Percentiles rank a stretch among this genome's conserved stretches.
Evolutionary conservation across 805 yeast genomes (phyloP).

Genomic region (Ogataea kodamae): DNA sequence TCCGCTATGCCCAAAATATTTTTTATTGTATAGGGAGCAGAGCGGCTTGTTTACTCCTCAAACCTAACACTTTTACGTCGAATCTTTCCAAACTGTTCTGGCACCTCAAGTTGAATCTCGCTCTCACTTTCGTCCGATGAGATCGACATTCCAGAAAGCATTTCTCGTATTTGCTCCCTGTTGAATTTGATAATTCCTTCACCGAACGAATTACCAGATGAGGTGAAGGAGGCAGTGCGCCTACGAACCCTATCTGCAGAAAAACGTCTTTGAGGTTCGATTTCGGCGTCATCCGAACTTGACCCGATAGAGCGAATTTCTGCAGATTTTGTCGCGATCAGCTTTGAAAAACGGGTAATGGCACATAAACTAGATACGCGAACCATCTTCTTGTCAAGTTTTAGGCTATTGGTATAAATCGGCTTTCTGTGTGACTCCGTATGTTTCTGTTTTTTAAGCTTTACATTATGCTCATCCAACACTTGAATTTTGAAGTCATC

Average conservation of each 20-base stretch:
- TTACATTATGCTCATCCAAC: conserved; percentile 20
- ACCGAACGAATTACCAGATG: conserved; percentile 35
- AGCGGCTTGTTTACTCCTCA: conserved; percentile 20
- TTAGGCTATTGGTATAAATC: conserved; percentile 19
- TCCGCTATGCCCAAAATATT: no score
- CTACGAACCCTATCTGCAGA: conserved; percentile 2
- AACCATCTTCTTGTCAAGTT: conserved; percentile 21
- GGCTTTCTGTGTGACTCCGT: conserved; percentile 25
- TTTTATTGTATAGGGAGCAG: no score
- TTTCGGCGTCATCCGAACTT: conserved; percentile 3
- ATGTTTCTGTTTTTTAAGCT: conserved; percentile 21
- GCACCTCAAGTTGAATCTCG: conserved; percentile 23
- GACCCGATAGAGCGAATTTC: conserved; percentile 7
- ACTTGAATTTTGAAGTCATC: conserved; percentile 29
- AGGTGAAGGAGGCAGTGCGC: conserved; percentile 32
- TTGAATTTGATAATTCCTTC: conserved; percentile 35
- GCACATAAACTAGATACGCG: conserved; percentile 18
- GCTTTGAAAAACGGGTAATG: conserved; percentile 7
- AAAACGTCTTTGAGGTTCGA: background rate
- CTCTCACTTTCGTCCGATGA: conserved; percentile 13
- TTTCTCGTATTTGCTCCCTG: conserved; percentile 32
- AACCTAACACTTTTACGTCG: conserved; percentile 33
- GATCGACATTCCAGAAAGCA: conserved; percentile 27
- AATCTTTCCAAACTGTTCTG: conserved; percentile 22
- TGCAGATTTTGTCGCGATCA: conserved; percentile 9